Evolutionary conservation across 1,284 basidiomycete genomes (phyloP).

Genomic region (Pseudozyma sp.): DNA sequence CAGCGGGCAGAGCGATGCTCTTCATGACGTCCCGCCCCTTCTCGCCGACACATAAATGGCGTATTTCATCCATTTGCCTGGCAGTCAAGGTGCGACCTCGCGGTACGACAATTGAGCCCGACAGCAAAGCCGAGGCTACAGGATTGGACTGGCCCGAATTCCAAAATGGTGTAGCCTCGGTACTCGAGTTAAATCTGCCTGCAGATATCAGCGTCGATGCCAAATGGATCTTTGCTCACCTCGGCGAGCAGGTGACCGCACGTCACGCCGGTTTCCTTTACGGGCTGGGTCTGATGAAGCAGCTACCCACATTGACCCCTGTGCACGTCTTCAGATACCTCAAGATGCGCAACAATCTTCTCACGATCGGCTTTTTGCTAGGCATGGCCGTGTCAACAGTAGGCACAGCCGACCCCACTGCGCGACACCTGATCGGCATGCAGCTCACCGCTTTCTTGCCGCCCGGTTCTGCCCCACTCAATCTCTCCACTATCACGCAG

Average conservation of each 20-base stretch:
- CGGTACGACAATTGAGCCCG: conserved; percentile 41
- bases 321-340: conserved; percentile 88
- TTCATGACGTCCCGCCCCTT: conserved; percentile 56
- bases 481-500: conserved; percentile 89
- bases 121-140: conserved; percentile 41
- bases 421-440: conserved; percentile 89
- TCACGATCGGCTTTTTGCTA: conserved; percentile 90
- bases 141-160: conserved; percentile 89
- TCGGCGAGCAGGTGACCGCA: conserved; percentile 73
- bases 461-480: conserved; percentile 84
- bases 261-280: conserved; percentile 97
- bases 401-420: conserved; percentile 86
- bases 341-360: conserved; percentile 92
- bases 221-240: conserved; percentile 66
- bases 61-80: conserved; percentile 54
- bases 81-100: conserved; percentile 54
- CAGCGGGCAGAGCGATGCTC: conserved; percentile 63
- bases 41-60: conserved; percentile 57
- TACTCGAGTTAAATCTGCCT: conserved; percentile 76
- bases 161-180: conserved; percentile 95
- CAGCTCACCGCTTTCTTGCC: conserved; percentile 93
- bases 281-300: conserved; percentile 90
- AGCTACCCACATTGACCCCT: conserved; percentile 85
- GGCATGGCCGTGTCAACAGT: conserved; percentile 90
- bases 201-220: conserved; percentile 74